Conservation (phyloP, 169 alveolate species). For the Plasmodium fragile region DNA sequence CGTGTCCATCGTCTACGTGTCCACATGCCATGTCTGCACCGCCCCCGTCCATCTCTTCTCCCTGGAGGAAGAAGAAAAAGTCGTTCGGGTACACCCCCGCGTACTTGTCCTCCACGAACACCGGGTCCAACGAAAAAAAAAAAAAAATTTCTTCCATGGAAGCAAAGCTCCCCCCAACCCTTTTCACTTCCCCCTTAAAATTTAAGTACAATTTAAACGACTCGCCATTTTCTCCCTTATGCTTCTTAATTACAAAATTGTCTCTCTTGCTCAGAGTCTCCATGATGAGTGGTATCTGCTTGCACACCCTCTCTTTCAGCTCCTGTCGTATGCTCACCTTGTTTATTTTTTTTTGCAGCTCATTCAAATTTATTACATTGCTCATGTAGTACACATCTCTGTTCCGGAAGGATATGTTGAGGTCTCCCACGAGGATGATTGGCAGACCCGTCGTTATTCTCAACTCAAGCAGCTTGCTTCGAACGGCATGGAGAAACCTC, state of each 20-base stretch:
- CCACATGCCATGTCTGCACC: too few relatives aligned
- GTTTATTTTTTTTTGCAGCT: background rate
- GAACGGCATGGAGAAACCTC: conserved; percentile 75
- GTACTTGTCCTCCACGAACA: conserved; percentile 47
- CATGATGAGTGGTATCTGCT: conserved; percentile 20
- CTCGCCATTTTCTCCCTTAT: conserved; percentile 23
- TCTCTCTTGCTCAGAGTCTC: conserved; percentile 16
- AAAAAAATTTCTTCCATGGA: conserved; percentile 52
- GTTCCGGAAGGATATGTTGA: conserved; percentile 65
- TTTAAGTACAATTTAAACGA: conserved; percentile 27
- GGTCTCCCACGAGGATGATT: conserved; percentile 74
- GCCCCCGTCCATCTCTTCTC: background rate
- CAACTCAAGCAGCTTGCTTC: conserved; percentile 42
- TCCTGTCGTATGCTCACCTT: conserved; percentile 31
- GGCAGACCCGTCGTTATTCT: conserved; percentile 77
- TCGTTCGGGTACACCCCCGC: conserved; percentile 29
- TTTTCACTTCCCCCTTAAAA: conserved; percentile 15
- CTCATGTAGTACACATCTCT: conserved; percentile 46
- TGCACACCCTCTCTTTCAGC: conserved; percentile 3
- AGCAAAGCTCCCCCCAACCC: conserved; percentile 17
- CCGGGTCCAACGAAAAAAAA: conserved; percentile 58
- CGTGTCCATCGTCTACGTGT: too few relatives aligned
- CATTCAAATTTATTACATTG: conserved; percentile 42
- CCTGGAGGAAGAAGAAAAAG: conserved; percentile 18
- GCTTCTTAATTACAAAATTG: conserved; percentile 46